Percentiles rank a stretch among this genome's conserved stretches.
Conservation (phyloP, 306 rosid genomes). For the Delonix regia region DNA sequence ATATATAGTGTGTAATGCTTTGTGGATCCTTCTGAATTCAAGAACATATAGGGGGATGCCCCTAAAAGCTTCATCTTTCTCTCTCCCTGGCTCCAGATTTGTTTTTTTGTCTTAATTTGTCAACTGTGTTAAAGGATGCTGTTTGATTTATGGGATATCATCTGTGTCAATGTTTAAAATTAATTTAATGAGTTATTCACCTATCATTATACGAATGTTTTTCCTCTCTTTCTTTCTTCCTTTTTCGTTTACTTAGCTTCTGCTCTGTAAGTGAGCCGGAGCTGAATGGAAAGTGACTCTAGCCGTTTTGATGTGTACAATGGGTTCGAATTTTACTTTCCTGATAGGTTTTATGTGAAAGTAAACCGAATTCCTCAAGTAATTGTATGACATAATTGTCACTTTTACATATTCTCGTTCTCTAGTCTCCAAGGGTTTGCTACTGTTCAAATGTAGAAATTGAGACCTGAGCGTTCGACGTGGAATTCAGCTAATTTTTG, state of each 20-base stretch:
- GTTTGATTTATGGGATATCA: conserved; percentile 59
- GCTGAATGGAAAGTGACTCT: conserved; percentile 34
- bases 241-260: neutral
- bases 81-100: conserved; percentile 58
- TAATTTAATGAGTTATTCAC: conserved; percentile 45
- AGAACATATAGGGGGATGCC: conserved; percentile 63
- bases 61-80: conserved; percentile 50
- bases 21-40: conserved; percentile 67
- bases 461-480: neutral
- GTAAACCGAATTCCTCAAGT: neutral
- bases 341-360: neutral
- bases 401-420: neutral
- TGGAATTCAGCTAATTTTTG: neutral
- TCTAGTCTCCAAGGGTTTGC: neutral
- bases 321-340: neutral
- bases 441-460: neutral
- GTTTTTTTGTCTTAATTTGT: conserved; percentile 51
- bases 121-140: conserved; percentile 66
- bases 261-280: conserved; percentile 35
- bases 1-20: conserved; percentile 78
- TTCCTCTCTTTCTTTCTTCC: conserved; percentile 14
- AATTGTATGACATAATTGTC: neutral
- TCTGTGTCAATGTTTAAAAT: conserved; percentile 56
- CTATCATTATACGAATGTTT: conserved; percentile 30
- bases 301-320: conserved; percentile 19